phyloP scores from a whole-genome alignment of 1,284 basidiomycete genomes.

The Melampsora americana region DNA sequence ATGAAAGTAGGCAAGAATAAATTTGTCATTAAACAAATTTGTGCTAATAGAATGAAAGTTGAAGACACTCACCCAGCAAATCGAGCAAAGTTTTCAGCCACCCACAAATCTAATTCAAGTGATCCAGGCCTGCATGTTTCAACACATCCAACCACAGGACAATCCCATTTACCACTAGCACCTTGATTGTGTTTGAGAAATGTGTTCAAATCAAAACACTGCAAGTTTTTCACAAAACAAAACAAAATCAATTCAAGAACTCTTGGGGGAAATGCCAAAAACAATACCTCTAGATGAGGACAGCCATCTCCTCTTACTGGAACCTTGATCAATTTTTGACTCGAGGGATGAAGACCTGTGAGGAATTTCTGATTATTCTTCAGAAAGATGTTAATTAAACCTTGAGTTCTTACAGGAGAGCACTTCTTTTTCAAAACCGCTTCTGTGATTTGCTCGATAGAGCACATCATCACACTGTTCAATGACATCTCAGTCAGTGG shows the following conservation, averaged over 20 bases:
- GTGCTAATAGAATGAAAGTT: not conserved
- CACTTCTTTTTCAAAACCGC: not conserved
- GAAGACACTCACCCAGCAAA: not conserved
- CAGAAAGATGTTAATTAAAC: not conserved
- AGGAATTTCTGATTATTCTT: not conserved
- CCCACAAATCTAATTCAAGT: not conserved
- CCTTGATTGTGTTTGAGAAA: not conserved
- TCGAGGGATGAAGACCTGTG: not conserved
- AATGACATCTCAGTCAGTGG: not conserved
- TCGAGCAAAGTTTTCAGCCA: not conserved
- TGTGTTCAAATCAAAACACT: conserved; percentile 4
- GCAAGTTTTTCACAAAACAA: not conserved
- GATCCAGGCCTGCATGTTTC: not conserved
- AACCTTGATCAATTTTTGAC: not conserved
- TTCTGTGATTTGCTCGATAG: not conserved
- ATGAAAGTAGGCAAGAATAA: too few species aligned
- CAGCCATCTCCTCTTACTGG: not conserved
- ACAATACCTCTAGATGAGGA: not conserved
- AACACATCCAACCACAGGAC: not conserved
- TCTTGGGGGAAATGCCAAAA: not conserved
- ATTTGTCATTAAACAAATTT: not conserved
- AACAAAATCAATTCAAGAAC: too few species aligned
- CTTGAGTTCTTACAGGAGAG: not conserved
- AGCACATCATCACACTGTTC: not conserved
- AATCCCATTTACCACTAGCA: not conserved